Evolutionary conservation across 257 asterid species (phyloP).

Genomic region (Petunia secreta): DNA sequence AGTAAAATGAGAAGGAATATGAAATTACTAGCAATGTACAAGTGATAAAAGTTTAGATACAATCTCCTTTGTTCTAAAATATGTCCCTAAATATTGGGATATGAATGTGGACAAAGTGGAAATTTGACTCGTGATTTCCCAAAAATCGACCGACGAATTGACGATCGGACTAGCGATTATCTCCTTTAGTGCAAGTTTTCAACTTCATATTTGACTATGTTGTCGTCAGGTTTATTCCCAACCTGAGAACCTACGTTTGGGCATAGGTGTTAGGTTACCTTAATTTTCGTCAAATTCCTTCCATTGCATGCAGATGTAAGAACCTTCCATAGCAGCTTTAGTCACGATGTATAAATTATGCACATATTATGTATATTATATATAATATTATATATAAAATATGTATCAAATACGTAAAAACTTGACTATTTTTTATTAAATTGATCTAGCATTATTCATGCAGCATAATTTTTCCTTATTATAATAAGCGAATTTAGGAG

Average conservation of each 20-base stretch:
- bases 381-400: no score
- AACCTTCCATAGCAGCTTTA: not conserved
- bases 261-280: not conserved
- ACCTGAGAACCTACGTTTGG: not conserved
- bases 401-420: no score
- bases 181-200: not conserved
- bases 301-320: not conserved
- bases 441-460: no score
- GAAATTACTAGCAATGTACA: no score
- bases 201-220: not conserved
- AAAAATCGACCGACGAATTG: not conserved
- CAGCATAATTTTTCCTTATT: no score
- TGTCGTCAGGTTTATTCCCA: not conserved
- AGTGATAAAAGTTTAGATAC: no score
- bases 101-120: constrained; percentile 7
- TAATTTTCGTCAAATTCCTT: not conserved
- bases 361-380: no score
- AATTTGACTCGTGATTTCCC: constrained; percentile 4
- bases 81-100: not conserved
- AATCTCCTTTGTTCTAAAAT: no score
- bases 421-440: no score
- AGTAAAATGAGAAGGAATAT: no score
- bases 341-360: no score
- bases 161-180: not conserved
- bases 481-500: no score